Base-by-base conservation (phyloP, 2,329 filamentous ascomycete genomes). In the Magnaporthiopsis rhizophila region DNA sequence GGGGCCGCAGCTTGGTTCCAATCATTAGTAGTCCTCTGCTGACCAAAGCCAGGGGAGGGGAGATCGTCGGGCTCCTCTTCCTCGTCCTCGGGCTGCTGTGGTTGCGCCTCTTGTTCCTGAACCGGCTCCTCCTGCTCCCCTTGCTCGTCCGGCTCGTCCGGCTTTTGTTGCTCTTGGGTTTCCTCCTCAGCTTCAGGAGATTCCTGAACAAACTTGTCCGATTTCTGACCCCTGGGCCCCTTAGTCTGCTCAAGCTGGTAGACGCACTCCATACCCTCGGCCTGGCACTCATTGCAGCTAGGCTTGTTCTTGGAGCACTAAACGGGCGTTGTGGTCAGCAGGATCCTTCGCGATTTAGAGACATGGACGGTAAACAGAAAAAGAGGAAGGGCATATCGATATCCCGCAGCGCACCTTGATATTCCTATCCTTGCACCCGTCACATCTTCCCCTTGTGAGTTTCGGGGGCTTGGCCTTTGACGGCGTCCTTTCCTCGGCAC, bases 231-330 rank as follows among this genome's bases (percentile, higher is more conserved):
- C 57, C 56, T 58, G 11, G 62, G 62, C 18, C 56, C 62, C 24
- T 32, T 63, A n/a, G 62, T 38, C 21, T 56, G 13, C 50, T 64
- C 26, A 32, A 64, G 64, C 4, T 64, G 62, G 21, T 68, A 69
- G 34, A 66, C 65, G 58, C 68, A 69, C 3, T 59, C n/a, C 12
- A 64, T 58, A 12, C 66, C 64, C 15, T 64, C 63, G 4, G 57
- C 59, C 13, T 64, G 21, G 38, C 75, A 77, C 26, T 72, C 65
- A 18, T 69, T 68, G 64, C 75, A 77, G 45, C 67, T 68, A 6
- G 75, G 75, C 62, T 76, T 73, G 57, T 72, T 70, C 65, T 75
- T 76, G 28, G 73, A 72, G 64, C 75, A 77, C 67, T 69, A 45
- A 1, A 58, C 12, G 61, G 5, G 53, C 30, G 65, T 7, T 64